Percentiles rank a stretch among this genome's conserved stretches.
Evolutionary conservation across 345 rosid genomes (phyloP).

Genomic region (Rhizophora mangle): DNA sequence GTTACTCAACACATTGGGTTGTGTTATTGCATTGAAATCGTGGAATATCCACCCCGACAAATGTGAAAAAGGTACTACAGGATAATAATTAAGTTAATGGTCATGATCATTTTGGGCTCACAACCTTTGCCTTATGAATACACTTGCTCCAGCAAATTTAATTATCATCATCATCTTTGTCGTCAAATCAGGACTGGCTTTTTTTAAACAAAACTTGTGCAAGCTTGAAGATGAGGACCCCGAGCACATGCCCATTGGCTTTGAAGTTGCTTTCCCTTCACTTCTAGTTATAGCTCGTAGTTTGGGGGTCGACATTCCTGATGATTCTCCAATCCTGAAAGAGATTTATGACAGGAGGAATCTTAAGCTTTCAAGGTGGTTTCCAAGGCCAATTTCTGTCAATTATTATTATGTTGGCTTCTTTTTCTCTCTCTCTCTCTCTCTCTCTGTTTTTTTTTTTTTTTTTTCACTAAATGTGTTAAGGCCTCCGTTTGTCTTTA

Average conservation of each 20-base stretch:
- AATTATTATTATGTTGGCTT: background rate
- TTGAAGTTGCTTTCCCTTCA: constrained; percentile 24
- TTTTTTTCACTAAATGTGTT: background rate
- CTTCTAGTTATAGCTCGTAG: constrained; percentile 9
- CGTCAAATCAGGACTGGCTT: constrained; percentile 16
- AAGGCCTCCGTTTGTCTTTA: background rate
- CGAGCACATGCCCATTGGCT: constrained; percentile 23
- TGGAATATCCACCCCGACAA: constrained; percentile 20
- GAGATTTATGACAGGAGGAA: constrained; percentile 14
- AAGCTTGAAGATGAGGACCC: constrained; percentile 17
- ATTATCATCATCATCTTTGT: background rate
- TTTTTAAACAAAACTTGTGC: constrained; percentile 8
- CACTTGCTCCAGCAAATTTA: too few relatives aligned
- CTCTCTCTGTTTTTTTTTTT: too few relatives aligned
- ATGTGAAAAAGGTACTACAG: constrained; percentile 6
- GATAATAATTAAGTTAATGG: background rate
- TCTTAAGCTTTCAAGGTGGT: constrained; percentile 18
- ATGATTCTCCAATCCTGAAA: constrained; percentile 15
- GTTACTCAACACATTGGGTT: constrained; percentile 17
- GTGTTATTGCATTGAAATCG: constrained; percentile 18
- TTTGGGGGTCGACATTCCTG: constrained; percentile 11
- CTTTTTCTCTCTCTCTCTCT: background rate
- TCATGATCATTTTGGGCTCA: too few relatives aligned
- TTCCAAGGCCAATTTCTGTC: background rate
- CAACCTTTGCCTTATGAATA: too few relatives aligned